phyloP scores from a whole-genome alignment of 106 monocot species.

The Dendrobium huoshanense region DNA sequence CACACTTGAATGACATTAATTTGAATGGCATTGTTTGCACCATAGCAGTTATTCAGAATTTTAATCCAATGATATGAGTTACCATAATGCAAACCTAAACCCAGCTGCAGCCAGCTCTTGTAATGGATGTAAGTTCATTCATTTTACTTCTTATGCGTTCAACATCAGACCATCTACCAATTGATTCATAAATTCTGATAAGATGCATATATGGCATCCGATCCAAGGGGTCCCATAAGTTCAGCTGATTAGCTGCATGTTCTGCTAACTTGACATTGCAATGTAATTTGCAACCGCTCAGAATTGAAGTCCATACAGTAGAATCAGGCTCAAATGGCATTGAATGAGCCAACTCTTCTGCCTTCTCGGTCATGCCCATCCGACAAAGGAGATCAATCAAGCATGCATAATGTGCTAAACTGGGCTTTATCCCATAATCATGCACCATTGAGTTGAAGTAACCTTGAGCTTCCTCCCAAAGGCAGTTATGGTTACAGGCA shows the following conservation, averaged over 20 bases:
- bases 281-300: conserved; percentile 39
- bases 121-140: conserved; percentile 14
- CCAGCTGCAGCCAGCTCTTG: conserved; percentile 52
- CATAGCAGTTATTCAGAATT: background rate
- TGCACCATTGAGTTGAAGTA: conserved; percentile 38
- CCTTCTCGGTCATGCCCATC: conserved; percentile 30
- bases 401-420: conserved; percentile 49
- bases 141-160: conserved; percentile 21
- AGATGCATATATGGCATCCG: conserved; percentile 51
- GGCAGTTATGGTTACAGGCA: conserved; percentile 45
- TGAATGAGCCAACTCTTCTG: conserved; percentile 23
- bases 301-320: conserved; percentile 38
- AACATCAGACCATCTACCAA: conserved; percentile 27
- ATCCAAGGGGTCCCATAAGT: conserved; percentile 25
- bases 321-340: conserved; percentile 53
- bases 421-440: conserved; percentile 38
- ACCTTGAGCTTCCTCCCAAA: conserved; percentile 38
- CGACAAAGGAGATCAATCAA: conserved; percentile 56
- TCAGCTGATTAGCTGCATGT: conserved; percentile 36
- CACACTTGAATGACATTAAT: too few species aligned
- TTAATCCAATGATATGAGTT: background rate
- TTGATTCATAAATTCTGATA: conserved; percentile 29
- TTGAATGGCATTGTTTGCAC: background rate
- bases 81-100: conserved; percentile 22
- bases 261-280: conserved; percentile 33